Evolutionary conservation across 129 eudicot species (phyloP).

Genomic region (Lactuca sativa): DNA sequence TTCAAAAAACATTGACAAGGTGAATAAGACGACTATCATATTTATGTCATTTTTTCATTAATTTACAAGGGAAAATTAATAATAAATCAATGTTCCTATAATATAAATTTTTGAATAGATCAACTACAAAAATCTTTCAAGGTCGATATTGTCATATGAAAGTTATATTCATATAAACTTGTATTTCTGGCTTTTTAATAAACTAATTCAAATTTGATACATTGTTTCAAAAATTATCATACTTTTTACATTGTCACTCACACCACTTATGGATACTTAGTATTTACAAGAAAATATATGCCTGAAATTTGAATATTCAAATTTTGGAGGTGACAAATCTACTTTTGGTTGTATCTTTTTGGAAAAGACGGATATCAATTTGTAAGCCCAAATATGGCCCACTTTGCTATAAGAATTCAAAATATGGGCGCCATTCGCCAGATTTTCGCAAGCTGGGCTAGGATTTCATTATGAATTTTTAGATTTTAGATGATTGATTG

Average conservation of each 20-base stretch:
- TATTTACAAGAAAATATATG: neutral
- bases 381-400: neutral
- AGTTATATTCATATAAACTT: no score
- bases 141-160: no score
- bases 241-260: neutral
- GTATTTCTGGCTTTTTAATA: no score
- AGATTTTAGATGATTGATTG: neutral
- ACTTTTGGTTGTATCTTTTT: neutral
- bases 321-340: neutral
- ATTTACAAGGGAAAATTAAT: neutral
- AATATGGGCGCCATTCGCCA: slow-evolving; percentile 9
- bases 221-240: neutral
- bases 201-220: neutral
- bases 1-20: neutral
- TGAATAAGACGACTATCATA: neutral
- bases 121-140: no score
- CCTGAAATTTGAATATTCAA: neutral
- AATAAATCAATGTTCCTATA: neutral
- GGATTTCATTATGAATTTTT: neutral
- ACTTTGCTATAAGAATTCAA: slow-evolving; percentile 12
- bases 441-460: neutral
- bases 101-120: no score
- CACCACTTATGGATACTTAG: neutral
- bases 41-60: no score
- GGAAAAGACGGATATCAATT: slow-evolving; percentile 1